These are phyloP conservation scores for Fusarium bulbicola DNA, from an alignment of 2,329 filamentous ascomycete genomes.

Conservation along the genomic window DNA sequence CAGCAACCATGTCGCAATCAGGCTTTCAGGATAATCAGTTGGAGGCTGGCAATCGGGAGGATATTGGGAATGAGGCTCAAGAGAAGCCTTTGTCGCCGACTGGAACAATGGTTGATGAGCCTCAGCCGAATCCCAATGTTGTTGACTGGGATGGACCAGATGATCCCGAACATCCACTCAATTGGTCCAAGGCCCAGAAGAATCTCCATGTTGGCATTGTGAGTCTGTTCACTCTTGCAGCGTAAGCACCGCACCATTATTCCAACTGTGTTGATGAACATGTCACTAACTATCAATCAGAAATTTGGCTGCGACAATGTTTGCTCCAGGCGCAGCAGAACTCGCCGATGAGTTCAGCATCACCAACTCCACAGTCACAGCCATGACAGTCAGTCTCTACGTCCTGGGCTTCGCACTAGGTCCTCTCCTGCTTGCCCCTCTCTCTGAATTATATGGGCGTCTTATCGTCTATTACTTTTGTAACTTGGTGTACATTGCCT, in stretches of 20 bases:
- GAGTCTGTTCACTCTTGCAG: conserved; percentile 52
- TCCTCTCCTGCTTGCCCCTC: conserved; percentile 27
- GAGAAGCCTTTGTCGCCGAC: not conserved
- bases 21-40: not conserved
- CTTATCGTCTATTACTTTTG: conserved; percentile 23
- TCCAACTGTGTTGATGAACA: no score
- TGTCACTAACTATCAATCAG: no score
- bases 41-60: not conserved
- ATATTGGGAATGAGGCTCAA: not conserved
- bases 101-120: not conserved
- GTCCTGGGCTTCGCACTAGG: conserved; percentile 32
- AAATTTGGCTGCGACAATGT: conserved; percentile 30
- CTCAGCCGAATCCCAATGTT: conserved; percentile 36
- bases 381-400: conserved; percentile 28
- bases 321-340: conserved; percentile 29
- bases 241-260: not conserved
- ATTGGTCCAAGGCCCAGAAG: conserved; percentile 64
- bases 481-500: conserved; percentile 7
- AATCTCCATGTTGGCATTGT: conserved; percentile 57
- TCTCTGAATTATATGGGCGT: conserved; percentile 30
- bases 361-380: conserved; percentile 1
- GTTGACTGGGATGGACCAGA: conserved; percentile 69
- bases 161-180: conserved; percentile 69
- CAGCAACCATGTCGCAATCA: not conserved
- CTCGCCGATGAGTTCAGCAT: conserved; percentile 24